Conservation (phyloP, 345 rosid species). For the Bruguiera sexangula region DNA sequence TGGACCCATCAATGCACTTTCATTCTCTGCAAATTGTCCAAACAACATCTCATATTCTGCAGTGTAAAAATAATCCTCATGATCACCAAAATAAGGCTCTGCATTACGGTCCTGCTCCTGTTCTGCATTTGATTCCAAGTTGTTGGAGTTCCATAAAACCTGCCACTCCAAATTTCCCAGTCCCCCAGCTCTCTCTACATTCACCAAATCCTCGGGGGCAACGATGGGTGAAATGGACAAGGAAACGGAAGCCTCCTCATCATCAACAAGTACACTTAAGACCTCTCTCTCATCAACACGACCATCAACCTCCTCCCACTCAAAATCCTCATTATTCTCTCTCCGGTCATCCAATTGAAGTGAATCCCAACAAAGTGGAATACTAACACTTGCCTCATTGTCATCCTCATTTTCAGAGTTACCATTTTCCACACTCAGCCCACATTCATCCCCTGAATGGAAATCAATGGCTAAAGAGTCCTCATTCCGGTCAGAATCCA, state of each 20-base stretch:
- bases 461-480: constrained; percentile 31
- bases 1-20: constrained; percentile 47
- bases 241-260: constrained; percentile 57
- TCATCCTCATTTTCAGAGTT: constrained; percentile 26
- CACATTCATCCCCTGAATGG: constrained; percentile 52
- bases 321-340: constrained; percentile 62
- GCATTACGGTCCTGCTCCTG: constrained; percentile 32
- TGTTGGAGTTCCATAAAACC: constrained; percentile 60
- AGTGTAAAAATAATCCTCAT: constrained; percentile 54
- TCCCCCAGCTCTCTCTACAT: constrained; percentile 50
- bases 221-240: constrained; percentile 52
- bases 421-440: constrained; percentile 9
- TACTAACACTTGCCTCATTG: constrained; percentile 42
- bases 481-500: constrained; percentile 46
- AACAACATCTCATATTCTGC: constrained; percentile 69
- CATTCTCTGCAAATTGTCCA: constrained; percentile 71
- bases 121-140: constrained; percentile 51
- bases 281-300: constrained; percentile 58
- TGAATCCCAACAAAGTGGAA: constrained; percentile 76
- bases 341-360: constrained; percentile 62
- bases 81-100: constrained; percentile 50
- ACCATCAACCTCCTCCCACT: constrained; percentile 93
- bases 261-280: constrained; percentile 51
- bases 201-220: constrained; percentile 51
- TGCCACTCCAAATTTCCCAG: constrained; percentile 71